Conservation (phyloP, 2,329 filamentous ascomycete species). For the Penicillium digitatum region DNA sequence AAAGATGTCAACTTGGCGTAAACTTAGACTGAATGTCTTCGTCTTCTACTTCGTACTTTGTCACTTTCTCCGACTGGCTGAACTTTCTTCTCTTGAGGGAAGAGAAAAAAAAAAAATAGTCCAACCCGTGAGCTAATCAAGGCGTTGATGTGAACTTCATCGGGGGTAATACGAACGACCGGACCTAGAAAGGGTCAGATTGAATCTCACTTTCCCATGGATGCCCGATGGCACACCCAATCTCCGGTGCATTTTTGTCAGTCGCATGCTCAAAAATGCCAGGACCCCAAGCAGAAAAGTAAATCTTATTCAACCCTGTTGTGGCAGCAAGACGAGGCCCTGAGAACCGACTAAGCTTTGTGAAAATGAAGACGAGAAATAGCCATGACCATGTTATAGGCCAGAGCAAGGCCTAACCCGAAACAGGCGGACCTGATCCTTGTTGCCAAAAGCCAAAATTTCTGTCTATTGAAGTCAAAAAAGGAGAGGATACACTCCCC, state of each 20-base stretch:
- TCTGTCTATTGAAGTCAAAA: too few relatives aligned
- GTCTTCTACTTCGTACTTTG: constrained; percentile 16
- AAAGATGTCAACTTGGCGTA: neutral
- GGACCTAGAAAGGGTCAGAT: constrained; percentile 13
- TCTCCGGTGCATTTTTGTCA: constrained; percentile 16
- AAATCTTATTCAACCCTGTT: constrained; percentile 22
- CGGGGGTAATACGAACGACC: constrained; percentile 23
- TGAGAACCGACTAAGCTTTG: constrained; percentile 19
- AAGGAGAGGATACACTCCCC: neutral
- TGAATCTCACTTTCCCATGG: neutral
- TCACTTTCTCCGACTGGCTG: constrained; percentile 5
- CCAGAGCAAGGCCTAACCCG: constrained; percentile 19
- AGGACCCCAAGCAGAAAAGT: constrained; percentile 16
- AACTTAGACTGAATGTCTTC: neutral
- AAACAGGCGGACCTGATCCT: constrained; percentile 18
- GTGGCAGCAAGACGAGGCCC: constrained; percentile 21
- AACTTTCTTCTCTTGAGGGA: neutral
- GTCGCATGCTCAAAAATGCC: constrained; percentile 19
- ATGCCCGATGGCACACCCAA: constrained; percentile 13
- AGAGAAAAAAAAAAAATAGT: neutral
- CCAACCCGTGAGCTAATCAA: constrained; percentile 8
- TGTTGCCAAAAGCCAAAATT: too few relatives aligned
- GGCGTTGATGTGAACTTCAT: constrained; percentile 19
- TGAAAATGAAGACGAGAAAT: constrained; percentile 25
- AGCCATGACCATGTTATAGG: constrained; percentile 18